Percentiles rank a stretch among this genome's conserved stretches.
phyloP scores from a whole-genome alignment of 148 eudicot genomes.

The Chenopodium suecicum region DNA sequence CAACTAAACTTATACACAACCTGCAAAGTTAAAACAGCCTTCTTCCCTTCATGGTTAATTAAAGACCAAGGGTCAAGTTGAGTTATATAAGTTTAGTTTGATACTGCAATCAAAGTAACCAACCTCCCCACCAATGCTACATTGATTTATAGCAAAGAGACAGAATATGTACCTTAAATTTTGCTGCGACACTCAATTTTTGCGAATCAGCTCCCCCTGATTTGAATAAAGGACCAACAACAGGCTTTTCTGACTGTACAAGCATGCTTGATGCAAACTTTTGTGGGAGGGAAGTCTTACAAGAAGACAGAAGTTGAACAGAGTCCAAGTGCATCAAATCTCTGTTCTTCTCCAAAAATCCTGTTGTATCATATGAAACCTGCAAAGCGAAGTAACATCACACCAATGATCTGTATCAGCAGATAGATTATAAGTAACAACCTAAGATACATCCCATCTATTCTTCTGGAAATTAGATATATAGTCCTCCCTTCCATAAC shows the following conservation, averaged over 20 bases:
- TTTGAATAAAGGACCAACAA: constrained; percentile 73
- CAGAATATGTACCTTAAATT: constrained; percentile 71
- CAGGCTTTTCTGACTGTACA: constrained; percentile 79
- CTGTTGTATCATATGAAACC: constrained; percentile 91
- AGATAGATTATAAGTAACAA: constrained; percentile 2
- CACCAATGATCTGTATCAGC: not conserved
- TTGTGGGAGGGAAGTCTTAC: constrained; percentile 70
- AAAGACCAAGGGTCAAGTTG: not conserved
- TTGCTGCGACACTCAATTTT: constrained; percentile 84
- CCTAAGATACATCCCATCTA: not conserved
- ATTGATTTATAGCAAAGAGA: constrained; percentile 6
- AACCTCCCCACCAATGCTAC: not conserved
- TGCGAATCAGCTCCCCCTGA: constrained; percentile 98
- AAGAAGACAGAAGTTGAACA: constrained; percentile 82
- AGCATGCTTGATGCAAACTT: constrained; percentile 81
- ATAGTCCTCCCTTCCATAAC: not conserved
- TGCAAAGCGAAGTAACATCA: constrained; percentile 27
- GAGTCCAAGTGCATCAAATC: constrained; percentile 78
- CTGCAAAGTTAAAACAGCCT: not conserved
- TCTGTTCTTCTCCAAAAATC: constrained; percentile 92
- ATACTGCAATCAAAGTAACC: not conserved
- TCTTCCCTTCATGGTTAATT: not conserved
- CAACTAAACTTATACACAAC: not conserved
- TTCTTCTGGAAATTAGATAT: not conserved
- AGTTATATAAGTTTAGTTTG: not conserved